phyloP scores from a whole-genome alignment of 371 early-diverging fungal genomes.

The Actinomortierella wolfii region DNA sequence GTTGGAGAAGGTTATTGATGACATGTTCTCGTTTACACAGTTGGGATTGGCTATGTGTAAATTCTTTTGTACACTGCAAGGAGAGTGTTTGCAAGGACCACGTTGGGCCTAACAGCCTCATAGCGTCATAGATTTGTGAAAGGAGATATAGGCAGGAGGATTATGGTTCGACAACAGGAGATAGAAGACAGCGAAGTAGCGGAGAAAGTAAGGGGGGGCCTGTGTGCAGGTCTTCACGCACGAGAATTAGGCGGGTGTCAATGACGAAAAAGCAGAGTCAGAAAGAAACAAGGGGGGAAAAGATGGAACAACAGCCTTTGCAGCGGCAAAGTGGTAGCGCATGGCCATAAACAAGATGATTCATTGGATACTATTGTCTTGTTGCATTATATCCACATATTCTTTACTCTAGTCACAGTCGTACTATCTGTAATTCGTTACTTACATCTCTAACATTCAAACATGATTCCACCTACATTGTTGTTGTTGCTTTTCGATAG shows the following conservation, averaged over 20 bases:
- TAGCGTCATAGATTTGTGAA: background rate
- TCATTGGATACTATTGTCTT: background rate
- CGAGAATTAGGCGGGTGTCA: too few species aligned
- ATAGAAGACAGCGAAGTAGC: background rate
- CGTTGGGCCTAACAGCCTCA: background rate
- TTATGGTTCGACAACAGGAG: background rate
- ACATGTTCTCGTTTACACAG: too few species aligned
- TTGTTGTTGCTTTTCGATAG: slow-evolving; percentile 6
- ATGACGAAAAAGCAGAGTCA: too few species aligned
- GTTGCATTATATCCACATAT: background rate
- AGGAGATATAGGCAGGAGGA: background rate
- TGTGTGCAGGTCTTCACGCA: too few species aligned
- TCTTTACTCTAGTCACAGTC: background rate
- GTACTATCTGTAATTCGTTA: background rate
- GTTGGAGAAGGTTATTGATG: too few species aligned
- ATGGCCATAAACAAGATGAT: background rate
- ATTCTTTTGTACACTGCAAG: background rate
- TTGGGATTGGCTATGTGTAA: background rate
- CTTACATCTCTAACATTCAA: background rate
- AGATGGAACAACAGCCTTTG: too few species aligned
- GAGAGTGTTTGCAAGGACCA: background rate
- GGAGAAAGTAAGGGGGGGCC: background rate
- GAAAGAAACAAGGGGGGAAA: too few species aligned
- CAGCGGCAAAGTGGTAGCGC: too few species aligned
- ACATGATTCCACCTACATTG: background rate